Conservation (phyloP, 768 basidiomycete genomes). For the Clathrus columnatus region DNA sequence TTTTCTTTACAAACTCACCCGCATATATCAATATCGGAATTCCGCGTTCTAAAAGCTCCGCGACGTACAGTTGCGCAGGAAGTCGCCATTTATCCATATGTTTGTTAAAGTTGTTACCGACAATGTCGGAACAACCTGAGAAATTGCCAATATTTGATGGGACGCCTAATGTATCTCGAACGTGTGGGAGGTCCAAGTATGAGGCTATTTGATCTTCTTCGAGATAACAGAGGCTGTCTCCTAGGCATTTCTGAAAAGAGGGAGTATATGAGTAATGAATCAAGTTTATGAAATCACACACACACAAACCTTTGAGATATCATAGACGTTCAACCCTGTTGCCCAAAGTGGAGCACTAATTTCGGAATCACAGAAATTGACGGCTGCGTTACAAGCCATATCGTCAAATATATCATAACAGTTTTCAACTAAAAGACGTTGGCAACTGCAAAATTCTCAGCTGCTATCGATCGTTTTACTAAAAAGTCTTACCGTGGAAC, state of each 20-base stretch:
- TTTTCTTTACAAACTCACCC: conserved; percentile 26
- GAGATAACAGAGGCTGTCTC: conserved; percentile 28
- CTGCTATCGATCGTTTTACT: background rate
- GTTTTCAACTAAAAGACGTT: conserved; percentile 19
- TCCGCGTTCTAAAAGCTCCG: conserved; percentile 66
- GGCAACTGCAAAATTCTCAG: background rate
- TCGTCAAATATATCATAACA: conserved; percentile 63
- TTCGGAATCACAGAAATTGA: conserved; percentile 53
- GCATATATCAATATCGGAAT: conserved; percentile 67
- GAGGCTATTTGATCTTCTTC: conserved; percentile 32
- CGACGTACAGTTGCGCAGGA: conserved; percentile 56
- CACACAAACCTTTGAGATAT: conserved; percentile 34
- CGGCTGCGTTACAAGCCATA: conserved; percentile 59
- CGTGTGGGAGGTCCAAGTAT: conserved; percentile 39
- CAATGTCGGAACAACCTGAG: conserved; percentile 44
- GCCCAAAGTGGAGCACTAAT: conserved; percentile 35
- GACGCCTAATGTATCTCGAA: conserved; percentile 39
- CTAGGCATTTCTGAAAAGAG: background rate
- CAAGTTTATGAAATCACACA: no score
- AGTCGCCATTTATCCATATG: conserved; percentile 54
- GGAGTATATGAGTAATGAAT: background rate
- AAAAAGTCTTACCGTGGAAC: background rate
- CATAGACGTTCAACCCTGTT: conserved; percentile 24
- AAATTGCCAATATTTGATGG: conserved; percentile 39
- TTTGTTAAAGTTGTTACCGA: conserved; percentile 40